These are phyloP conservation scores for Tympanopsis confertula DNA, from an alignment of 2,329 filamentous ascomycete genomes.

Conservation along the genomic window DNA sequence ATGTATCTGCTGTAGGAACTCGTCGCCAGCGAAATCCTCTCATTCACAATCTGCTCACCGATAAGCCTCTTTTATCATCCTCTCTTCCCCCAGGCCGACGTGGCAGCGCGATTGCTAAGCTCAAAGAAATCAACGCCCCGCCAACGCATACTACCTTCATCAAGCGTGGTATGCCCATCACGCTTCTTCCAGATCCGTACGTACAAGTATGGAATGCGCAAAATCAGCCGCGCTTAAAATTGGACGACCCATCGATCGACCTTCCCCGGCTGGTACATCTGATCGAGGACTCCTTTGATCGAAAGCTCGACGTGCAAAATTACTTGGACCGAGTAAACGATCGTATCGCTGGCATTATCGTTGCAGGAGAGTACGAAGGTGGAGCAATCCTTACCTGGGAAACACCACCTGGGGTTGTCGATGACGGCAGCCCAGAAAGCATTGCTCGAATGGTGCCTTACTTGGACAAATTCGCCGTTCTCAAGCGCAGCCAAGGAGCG, in stretches of 20 bases:
- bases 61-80: constrained; percentile 85
- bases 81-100: constrained; percentile 70
- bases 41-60: constrained; percentile 90
- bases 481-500: constrained; percentile 77
- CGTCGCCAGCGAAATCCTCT: constrained; percentile 63
- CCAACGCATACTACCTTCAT: constrained; percentile 62
- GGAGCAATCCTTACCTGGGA: constrained; percentile 95
- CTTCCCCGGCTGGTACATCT: constrained; percentile 71
- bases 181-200: constrained; percentile 65
- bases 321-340: constrained; percentile 73
- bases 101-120: constrained; percentile 18
- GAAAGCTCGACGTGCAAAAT: constrained; percentile 70
- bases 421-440: constrained; percentile 35
- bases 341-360: constrained; percentile 79
- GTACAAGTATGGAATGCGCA: constrained; percentile 58
- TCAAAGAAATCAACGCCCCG: constrained; percentile 9
- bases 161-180: constrained; percentile 83
- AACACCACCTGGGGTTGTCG: constrained; percentile 46
- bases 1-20: constrained; percentile 29
- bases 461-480: constrained; percentile 91
- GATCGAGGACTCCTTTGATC: constrained; percentile 86
- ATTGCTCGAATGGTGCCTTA: constrained; percentile 71
- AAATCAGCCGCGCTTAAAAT: constrained; percentile 44
- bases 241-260: constrained; percentile 75
- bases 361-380: constrained; percentile 93